Evolutionary conservation across 2,329 filamentous ascomycete species (phyloP), one percentile per base, ranked within the genome.

Genomic region (Berkeleyomyces basicola): DNA sequence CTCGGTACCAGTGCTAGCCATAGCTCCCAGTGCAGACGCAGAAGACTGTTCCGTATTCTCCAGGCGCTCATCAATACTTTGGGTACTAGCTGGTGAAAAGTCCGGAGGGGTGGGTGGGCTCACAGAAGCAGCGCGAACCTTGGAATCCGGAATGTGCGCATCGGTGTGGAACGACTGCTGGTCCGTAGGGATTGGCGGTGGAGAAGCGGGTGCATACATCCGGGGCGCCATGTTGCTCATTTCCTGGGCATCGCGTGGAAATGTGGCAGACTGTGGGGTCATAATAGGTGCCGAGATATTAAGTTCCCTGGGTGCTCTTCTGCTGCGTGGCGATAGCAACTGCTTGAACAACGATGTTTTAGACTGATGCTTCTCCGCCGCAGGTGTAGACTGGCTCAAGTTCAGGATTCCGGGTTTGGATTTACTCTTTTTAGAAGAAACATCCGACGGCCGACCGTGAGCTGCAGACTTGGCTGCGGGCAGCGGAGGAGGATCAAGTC

Each of bases 201-300:
- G 82, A 3, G 80, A 76, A 3, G 78, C 73, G 7, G 82, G 81
- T 3, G 77, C 76, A 66, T 85, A 85, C 57, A 80, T 77, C 39
- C 82, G 77, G 23, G 80, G 82, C 10, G 80, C 75, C 61, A 85
- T 81, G 58, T 78, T 67, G 68, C 74, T 79, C 75, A 84, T 77
- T 70, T 85, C 82, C 67, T 81, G 78, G 33, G 73, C 74, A 59
- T 80, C 77, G n/a, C 76, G 75, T 1, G 81, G 79, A 67, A 85
- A 85, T 2, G 78, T 81, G 2, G 74, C 77, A 1, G 82, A 82
- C 73, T 79, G 79, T 11, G 83, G 82, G 7, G 82, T 85, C 76
- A 83, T 79, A 67, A 86, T 82, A 59, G 83, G 83, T 1, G 82
- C 83, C 10, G 83, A 85, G 67, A 86, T 86, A 69, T 71, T 79